Evolutionary conservation across 495 filamentous ascomycete genomes (phyloP).

Genomic region (Penicillium chermesinum): DNA sequence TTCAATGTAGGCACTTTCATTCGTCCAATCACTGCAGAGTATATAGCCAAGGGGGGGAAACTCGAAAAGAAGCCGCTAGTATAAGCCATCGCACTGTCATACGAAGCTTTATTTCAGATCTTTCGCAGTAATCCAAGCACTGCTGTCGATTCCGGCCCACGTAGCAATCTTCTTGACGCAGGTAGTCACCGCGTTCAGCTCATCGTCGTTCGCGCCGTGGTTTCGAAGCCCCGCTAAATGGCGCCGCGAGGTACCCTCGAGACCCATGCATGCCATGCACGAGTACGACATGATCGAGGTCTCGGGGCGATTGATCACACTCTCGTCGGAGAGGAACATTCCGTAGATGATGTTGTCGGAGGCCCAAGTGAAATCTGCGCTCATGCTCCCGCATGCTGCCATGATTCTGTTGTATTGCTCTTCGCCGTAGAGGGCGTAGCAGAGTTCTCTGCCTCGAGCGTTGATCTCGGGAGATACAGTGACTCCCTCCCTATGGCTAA

Average conservation of each 20-base stretch:
- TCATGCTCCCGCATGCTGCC: neutral
- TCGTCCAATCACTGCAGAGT: no score
- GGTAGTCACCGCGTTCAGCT: neutral
- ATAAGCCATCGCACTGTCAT: neutral
- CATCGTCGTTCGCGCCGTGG: neutral
- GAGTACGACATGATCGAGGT: neutral
- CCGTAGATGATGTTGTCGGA: slow-evolving; percentile 3
- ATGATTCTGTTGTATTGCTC: neutral
- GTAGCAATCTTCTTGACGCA: neutral
- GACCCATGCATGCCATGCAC: slow-evolving; percentile 1
- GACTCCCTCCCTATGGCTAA: neutral
- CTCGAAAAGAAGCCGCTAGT: neutral
- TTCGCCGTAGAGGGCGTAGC: neutral
- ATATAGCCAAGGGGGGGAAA: neutral
- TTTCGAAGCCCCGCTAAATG: neutral
- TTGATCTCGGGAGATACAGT: slow-evolving; percentile 1
- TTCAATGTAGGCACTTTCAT: no score
- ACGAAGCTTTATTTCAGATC: neutral
- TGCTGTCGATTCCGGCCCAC: neutral
- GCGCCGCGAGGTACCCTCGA: neutral
- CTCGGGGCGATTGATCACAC: neutral
- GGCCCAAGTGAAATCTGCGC: slow-evolving; percentile 1
- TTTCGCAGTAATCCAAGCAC: neutral
- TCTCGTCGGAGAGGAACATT: slow-evolving; percentile 1
- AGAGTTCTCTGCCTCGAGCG: slow-evolving; percentile 1